Percentiles rank a stretch among this genome's conserved stretches.
phyloP scores from a whole-genome alignment of 2,329 filamentous ascomycete genomes.

The Diaporthe vexans region DNA sequence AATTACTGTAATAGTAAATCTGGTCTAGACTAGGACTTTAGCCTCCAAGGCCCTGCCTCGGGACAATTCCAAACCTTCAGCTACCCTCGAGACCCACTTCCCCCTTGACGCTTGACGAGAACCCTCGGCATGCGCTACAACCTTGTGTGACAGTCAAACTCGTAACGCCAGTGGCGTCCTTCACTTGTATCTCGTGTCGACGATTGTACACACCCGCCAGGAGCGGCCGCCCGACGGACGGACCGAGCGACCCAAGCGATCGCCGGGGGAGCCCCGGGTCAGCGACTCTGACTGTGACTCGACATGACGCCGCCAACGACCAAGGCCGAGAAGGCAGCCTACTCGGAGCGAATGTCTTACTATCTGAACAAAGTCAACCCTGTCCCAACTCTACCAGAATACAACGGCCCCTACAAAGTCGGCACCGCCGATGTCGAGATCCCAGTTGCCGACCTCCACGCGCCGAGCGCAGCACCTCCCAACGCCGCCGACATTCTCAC shows the following conservation, averaged over 20 bases:
- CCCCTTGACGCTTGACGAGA: neutral
- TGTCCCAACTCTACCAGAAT: conserved; percentile 79
- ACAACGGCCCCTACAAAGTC: conserved; percentile 83
- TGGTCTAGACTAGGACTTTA: neutral
- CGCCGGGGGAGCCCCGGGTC: neutral
- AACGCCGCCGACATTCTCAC: conserved; percentile 74
- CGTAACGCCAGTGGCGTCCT: neutral
- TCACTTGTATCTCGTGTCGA: neutral
- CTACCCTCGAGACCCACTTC: neutral
- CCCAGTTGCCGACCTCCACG: conserved; percentile 71
- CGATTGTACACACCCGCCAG: no score
- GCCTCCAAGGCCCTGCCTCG: neutral
- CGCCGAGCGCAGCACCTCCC: conserved; percentile 67
- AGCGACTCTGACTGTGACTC: neutral
- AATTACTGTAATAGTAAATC: neutral
- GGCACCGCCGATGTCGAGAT: conserved; percentile 87
- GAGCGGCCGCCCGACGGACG: no score
- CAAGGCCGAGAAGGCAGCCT: conserved; percentile 37
- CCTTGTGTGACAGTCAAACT: conserved; percentile 6
- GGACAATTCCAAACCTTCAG: neutral
- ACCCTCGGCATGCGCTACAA: neutral
- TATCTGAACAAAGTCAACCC: conserved; percentile 73
- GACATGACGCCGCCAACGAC: conserved; percentile 36
- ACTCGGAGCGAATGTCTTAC: conserved; percentile 56
- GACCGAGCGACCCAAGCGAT: no score